Percentiles rank a stretch among this genome's conserved stretches.
These are phyloP conservation scores for Boletus fagicola DNA, from an alignment of 768 basidiomycete species.

Conservation along the genomic window DNA sequence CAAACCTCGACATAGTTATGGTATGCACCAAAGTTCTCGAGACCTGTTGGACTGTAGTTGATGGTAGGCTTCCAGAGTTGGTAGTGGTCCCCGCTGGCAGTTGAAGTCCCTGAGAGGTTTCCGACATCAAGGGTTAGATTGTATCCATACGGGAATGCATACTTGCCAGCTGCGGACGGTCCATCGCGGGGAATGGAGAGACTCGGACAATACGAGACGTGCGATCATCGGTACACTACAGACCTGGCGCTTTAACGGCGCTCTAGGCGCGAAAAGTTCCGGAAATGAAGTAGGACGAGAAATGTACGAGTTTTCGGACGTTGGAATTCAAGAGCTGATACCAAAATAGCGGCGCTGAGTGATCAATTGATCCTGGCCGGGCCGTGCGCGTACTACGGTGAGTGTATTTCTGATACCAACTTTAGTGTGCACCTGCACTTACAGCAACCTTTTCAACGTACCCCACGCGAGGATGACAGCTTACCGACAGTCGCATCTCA, in stretches of 20 bases:
- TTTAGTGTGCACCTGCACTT: neutral
- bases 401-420: neutral
- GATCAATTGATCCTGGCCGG: neutral
- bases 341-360: neutral
- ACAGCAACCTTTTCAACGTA: neutral
- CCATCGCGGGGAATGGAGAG: neutral
- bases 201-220: neutral
- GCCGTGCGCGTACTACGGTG: neutral
- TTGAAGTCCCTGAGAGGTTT: no score
- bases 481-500: neutral
- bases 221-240: neutral
- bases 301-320: neutral
- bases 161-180: no score
- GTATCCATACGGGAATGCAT: no score
- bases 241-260: neutral
- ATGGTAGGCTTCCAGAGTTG: no score
- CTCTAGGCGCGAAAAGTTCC: neutral
- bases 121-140: no score
- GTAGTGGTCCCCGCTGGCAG: no score
- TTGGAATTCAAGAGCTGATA: neutral
- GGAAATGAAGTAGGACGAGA: neutral
- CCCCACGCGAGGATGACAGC: neutral
- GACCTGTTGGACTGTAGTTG: no score
- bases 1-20: no score
- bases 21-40: no score